phyloP scores from a whole-genome alignment of 23 red algal genomes.

The Gracilaria caudata region DNA sequence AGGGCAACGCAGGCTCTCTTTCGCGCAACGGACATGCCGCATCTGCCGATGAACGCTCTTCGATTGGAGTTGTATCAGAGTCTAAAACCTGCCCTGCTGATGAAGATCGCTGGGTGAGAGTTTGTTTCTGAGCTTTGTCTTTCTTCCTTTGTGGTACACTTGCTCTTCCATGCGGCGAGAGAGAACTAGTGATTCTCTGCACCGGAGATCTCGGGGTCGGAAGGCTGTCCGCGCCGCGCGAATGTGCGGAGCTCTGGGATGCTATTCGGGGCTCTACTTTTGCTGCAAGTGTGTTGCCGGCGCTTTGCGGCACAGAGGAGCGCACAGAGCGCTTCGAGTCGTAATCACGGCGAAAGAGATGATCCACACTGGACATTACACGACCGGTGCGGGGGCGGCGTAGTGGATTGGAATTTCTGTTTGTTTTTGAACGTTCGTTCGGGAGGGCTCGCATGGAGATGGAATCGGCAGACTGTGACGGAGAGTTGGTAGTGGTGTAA shows the following conservation, averaged over 20 bases:
- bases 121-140: neutral
- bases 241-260: neutral
- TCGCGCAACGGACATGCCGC: slow-evolving; percentile 28
- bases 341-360: slow-evolving; percentile 26
- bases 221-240: neutral
- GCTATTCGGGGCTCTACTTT: neutral
- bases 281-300: no score
- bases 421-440: neutral
- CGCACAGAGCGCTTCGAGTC: neutral
- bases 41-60: slow-evolving; percentile 14
- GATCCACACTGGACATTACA: slow-evolving; percentile 46
- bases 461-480: slow-evolving; percentile 1
- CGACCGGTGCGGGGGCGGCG: slow-evolving; percentile 18
- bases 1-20: slow-evolving; percentile 21
- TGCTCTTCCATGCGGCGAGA: neutral
- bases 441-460: neutral
- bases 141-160: neutral
- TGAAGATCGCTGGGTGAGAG: slow-evolving; percentile 4
- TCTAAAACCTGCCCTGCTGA: neutral
- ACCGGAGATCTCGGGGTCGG: neutral
- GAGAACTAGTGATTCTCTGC: neutral
- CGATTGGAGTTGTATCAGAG: neutral
- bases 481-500: neutral
- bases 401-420: neutral
- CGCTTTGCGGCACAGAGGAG: neutral